Evolutionary conservation across 2,329 filamentous ascomycete species (phyloP), one percentile per base, ranked within the genome.

Genomic region (Xylariales sp.): DNA sequence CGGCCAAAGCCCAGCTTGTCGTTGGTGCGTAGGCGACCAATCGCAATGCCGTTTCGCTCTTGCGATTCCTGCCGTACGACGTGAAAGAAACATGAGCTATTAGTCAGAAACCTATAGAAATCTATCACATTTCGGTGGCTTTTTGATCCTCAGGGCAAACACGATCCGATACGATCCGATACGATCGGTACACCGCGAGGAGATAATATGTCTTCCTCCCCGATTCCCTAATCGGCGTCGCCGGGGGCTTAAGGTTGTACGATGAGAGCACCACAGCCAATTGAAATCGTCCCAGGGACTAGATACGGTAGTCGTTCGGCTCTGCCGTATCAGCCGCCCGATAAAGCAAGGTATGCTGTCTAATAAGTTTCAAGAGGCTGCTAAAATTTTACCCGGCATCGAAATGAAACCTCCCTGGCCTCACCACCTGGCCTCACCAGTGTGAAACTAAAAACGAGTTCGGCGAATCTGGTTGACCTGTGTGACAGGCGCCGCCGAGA

Each of bases 231-330:
- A 54, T 61, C 53, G 52, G 53, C 41, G 16, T 54, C 45, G 23
- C 58, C 52, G 34, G 50, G 39, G 54, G 32, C 12, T 41, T 39
- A 36, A 43, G 45, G 63, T 62, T 56, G 59, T 46, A 58, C 53
- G 18, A 53, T 46, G 49, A 54, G 41, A n/a, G 46, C 45, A 18
- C 28, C n/a, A 62, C 49, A 43, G 14, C 61, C 61, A 65, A 68
- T 65, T 32, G 61, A 43, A 65, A 62, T 58, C 59, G 41, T 65
- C 36, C 18, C 12, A n/a, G 12, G 18, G 10, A 41, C 46, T 34
- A 45, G 41, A 64, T 39, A 57, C 41, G 60, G 61, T 63, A 64
- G 30, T 41, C 23, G 16, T 46, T 52, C 50, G 39, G 28, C 49
- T 56, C 43, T 59, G 39, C 18, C 39, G 28, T 36, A 18, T 48